Conservation (phyloP, 2,329 filamentous ascomycete genomes). For the Ramichloridium luteum region DNA sequence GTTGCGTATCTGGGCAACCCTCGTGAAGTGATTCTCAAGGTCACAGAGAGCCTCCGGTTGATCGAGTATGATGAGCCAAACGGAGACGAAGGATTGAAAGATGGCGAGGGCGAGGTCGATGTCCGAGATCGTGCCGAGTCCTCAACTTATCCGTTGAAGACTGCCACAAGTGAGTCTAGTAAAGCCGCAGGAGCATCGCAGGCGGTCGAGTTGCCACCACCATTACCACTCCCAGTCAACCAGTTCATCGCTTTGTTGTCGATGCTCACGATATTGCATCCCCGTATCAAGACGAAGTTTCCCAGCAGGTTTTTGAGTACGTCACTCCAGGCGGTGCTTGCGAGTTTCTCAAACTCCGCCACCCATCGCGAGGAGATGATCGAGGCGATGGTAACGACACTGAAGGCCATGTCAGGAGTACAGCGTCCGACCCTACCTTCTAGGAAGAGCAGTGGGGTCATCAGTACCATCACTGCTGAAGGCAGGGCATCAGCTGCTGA, state of each 20-base stretch:
- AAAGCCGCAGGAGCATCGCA: slow-evolving; percentile 14
- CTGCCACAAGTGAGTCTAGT: slow-evolving; percentile 12
- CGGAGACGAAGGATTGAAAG: slow-evolving; percentile 52
- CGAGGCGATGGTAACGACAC: slow-evolving; percentile 55
- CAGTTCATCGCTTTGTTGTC: slow-evolving; percentile 59
- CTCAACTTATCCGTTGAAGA: slow-evolving; percentile 20
- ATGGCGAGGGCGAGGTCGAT: slow-evolving; percentile 29
- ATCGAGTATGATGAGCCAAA: slow-evolving; percentile 48
- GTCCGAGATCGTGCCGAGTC: slow-evolving; percentile 13
- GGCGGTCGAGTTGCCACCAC: slow-evolving; percentile 21
- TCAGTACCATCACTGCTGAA: slow-evolving; percentile 13
- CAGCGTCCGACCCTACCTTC: slow-evolving; percentile 54
- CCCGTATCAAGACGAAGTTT: slow-evolving; percentile 61
- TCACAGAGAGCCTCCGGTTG: slow-evolving; percentile 57
- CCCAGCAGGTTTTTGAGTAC: slow-evolving; percentile 68
- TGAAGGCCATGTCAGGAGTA: slow-evolving; percentile 55
- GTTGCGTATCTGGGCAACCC: slow-evolving; percentile 70
- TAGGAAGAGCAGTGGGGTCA: slow-evolving; percentile 38
- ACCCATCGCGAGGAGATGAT: slow-evolving; percentile 52
- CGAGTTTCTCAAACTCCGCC: slow-evolving; percentile 49
- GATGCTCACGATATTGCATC: slow-evolving; percentile 61
- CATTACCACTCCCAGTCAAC: slow-evolving; percentile 30
- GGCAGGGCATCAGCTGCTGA: slow-evolving; percentile 37
- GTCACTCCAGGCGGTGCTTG: slow-evolving; percentile 59
- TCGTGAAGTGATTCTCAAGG: slow-evolving; percentile 68